phyloP scores from a whole-genome alignment of 805 yeast species.

The Cephaloascus fragrans region DNA sequence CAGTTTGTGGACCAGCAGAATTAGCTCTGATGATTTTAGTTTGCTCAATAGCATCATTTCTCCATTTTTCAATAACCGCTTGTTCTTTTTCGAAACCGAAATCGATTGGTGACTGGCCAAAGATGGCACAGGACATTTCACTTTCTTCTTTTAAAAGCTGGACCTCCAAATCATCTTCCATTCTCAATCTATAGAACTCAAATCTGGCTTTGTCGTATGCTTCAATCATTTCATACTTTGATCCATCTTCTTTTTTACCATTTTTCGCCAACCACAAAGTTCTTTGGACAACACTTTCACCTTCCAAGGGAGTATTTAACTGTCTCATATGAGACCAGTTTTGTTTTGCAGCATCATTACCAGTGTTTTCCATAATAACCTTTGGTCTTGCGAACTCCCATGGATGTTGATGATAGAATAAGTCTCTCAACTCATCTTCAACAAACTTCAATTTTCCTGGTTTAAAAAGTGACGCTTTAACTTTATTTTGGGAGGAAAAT shows the following conservation, averaged over 20 bases:
- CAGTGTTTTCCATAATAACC: slow-evolving; percentile 66
- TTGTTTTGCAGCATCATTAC: slow-evolving; percentile 36
- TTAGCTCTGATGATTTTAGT: slow-evolving; percentile 49
- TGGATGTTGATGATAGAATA: slow-evolving; percentile 90
- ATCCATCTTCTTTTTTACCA: slow-evolving; percentile 30
- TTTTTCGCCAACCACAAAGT: slow-evolving; percentile 26
- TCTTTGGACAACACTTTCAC: slow-evolving; percentile 53
- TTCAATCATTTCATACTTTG: slow-evolving; percentile 30
- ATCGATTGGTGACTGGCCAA: slow-evolving; percentile 50
- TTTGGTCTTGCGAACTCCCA: slow-evolving; percentile 96
- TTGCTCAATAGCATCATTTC: slow-evolving; percentile 52
- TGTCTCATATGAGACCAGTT: slow-evolving; percentile 83
- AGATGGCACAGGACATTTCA: slow-evolving; percentile 75
- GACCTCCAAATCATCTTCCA: slow-evolving; percentile 69
- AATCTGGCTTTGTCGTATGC: slow-evolving; percentile 83
- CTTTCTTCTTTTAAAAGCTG: slow-evolving; percentile 77
- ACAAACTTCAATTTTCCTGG: slow-evolving; percentile 46
- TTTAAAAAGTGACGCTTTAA: slow-evolving; percentile 32
- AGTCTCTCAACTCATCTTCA: slow-evolving; percentile 75
- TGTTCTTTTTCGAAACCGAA: slow-evolving; percentile 68
- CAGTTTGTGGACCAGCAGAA: slow-evolving; percentile 8
- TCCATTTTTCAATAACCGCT: slow-evolving; percentile 64
- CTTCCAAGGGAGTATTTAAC: slow-evolving; percentile 65
- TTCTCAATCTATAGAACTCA: slow-evolving; percentile 81
- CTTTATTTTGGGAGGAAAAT: slow-evolving; percentile 18